A percentile compares a stretch with the other conserved stretches of the same genome.
Conservation (phyloP, 441 rosid species). For the Biscutella laevigata region DNA sequence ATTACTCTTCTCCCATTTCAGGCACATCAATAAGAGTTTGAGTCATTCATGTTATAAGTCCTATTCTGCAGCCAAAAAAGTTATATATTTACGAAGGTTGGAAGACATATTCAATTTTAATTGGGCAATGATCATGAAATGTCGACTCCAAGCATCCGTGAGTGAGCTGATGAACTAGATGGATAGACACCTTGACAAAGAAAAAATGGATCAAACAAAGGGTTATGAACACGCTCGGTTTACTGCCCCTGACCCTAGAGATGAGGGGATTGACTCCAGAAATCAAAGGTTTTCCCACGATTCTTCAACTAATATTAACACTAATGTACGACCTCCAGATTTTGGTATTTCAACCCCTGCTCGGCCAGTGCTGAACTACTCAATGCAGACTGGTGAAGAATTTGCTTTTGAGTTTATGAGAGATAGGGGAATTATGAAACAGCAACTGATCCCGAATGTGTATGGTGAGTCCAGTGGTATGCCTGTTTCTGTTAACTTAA, state of each 20-base stretch:
- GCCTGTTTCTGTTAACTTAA: conserved; percentile 53
- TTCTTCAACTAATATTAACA: conserved; percentile 50
- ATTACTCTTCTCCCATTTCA: conserved; percentile 12
- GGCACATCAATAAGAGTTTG: conserved; percentile 20
- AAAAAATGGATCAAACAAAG: conserved; percentile 46
- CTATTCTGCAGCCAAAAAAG: conserved; percentile 13
- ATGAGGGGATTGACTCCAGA: conserved; percentile 47
- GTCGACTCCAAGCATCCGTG: conserved; percentile 22
- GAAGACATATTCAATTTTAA: conserved; percentile 27
- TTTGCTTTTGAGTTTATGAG: conserved; percentile 90
- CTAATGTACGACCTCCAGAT: conserved; percentile 63
- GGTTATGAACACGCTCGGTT: conserved; percentile 47
- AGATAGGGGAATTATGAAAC: conserved; percentile 54
- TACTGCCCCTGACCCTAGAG: conserved; percentile 43
- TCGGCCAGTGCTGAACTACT: conserved; percentile 65
- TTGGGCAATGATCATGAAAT: conserved; percentile 27
- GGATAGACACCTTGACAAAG: conserved; percentile 52
- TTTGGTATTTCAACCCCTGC: conserved; percentile 36
- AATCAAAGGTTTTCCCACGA: conserved; percentile 60
- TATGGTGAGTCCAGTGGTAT: conserved; percentile 30
- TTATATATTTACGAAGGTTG: conserved; percentile 19
- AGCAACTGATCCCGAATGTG: conserved; percentile 37
- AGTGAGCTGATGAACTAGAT: conserved; percentile 32
- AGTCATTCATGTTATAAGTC: conserved; percentile 12
- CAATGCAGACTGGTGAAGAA: conserved; percentile 96